phyloP scores from a whole-genome alignment of 2,329 filamentous ascomycete species.

The Periglandula ipomoeae region DNA sequence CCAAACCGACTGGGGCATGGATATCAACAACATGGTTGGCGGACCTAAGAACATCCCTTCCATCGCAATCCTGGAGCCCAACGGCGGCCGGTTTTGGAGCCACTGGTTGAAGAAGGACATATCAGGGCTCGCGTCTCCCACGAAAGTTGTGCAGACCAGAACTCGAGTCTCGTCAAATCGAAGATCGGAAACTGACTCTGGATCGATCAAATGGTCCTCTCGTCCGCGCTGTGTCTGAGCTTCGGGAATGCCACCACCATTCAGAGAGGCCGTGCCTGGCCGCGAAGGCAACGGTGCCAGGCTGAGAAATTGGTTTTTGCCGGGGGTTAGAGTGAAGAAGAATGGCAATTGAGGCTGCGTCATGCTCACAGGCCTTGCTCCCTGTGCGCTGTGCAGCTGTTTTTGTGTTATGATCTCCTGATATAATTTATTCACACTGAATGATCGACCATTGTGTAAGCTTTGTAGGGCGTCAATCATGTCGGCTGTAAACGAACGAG shows the following conservation, averaged over 20 bases:
- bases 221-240: conserved; percentile 14
- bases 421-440: conserved; percentile 46
- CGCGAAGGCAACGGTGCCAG: conserved; percentile 37
- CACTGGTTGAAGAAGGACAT: conserved; percentile 59
- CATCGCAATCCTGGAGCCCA: conserved; percentile 50
- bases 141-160: conserved; percentile 58
- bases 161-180: conserved; percentile 54
- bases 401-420: conserved; percentile 43
- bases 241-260: conserved; percentile 17
- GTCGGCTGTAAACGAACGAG: conserved; percentile 50
- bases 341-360: conserved; percentile 34
- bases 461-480: conserved; percentile 46
- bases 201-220: conserved; percentile 35
- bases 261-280: conserved; percentile 17
- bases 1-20: conserved; percentile 56
- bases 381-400: conserved; percentile 35
- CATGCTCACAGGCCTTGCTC: conserved; percentile 36
- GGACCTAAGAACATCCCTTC: conserved; percentile 61
- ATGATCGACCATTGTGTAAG: conserved; percentile 43
- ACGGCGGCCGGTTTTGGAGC: conserved; percentile 49
- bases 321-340: conserved; percentile 46
- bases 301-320: conserved; percentile 42
- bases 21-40: conserved; percentile 56
- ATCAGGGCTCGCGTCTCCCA: conserved; percentile 55
- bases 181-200: conserved; percentile 41